Percentiles rank a stretch among this genome's conserved stretches.
Conservation (phyloP, 2,329 filamentous ascomycete species). For the Penicillium sp. region DNA sequence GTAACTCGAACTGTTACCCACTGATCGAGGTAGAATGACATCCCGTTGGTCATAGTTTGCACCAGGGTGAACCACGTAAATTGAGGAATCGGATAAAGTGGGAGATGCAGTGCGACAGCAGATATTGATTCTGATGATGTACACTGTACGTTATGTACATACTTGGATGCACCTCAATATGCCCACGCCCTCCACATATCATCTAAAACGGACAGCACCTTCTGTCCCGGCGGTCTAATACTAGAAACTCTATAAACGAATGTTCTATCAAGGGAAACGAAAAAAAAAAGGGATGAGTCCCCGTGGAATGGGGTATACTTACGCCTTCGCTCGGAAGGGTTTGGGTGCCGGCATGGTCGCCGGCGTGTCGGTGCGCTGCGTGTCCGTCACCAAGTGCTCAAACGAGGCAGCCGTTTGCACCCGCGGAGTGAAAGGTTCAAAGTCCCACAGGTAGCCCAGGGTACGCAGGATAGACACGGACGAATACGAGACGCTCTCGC, state of each 20-base stretch:
- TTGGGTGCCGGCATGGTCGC: constrained; percentile 16
- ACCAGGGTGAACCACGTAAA: too few species aligned
- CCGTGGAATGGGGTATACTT: background rate
- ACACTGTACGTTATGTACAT: too few species aligned
- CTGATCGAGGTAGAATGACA: too few species aligned
- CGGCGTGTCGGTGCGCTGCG: constrained; percentile 21
- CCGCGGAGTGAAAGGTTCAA: constrained; percentile 29
- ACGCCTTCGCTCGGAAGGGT: constrained; percentile 10
- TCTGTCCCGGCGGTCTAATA: background rate
- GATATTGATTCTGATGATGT: too few species aligned
- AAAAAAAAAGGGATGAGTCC: background rate
- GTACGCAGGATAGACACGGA: constrained; percentile 27
- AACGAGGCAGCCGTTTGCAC: constrained; percentile 26
- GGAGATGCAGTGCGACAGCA: too few species aligned
- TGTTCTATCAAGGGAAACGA: background rate
- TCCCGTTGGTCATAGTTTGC: too few species aligned
- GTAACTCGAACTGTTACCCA: too few species aligned
- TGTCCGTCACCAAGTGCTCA: constrained; percentile 25
- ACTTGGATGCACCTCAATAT: too few species aligned
- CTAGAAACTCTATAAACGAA: background rate
- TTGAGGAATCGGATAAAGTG: too few species aligned
- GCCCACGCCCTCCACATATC: background rate
- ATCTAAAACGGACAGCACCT: background rate
- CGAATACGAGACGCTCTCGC: constrained; percentile 25
- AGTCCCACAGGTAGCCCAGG: constrained; percentile 34